phyloP scores from a whole-genome alignment of 768 basidiomycete genomes.

The Kwoniella sp. region DNA sequence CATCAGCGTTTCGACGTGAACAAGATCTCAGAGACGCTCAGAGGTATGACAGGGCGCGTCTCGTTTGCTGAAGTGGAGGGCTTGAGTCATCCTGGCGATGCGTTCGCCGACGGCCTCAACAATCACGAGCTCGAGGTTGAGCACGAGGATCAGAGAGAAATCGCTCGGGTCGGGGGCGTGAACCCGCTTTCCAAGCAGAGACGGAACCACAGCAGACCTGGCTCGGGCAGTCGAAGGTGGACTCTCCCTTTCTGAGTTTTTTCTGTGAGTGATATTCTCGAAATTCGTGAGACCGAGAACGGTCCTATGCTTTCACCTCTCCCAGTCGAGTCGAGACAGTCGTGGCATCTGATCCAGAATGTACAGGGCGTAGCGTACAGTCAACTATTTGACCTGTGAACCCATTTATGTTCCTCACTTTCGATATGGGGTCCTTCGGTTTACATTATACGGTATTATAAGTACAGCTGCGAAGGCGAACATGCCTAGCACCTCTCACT shows the following conservation, averaged over 20 bases:
- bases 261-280: too few relatives aligned
- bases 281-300: too few relatives aligned
- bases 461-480: too few relatives aligned
- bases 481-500: too few relatives aligned
- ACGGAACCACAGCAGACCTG: neutral
- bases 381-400: too few relatives aligned
- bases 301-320: too few relatives aligned
- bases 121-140: neutral
- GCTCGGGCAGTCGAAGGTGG: neutral
- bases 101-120: neutral
- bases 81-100: slow-evolving; percentile 1
- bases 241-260: neutral
- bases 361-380: too few relatives aligned
- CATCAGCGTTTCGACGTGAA: slow-evolving; percentile 6
- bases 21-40: slow-evolving; percentile 7
- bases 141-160: neutral
- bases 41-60: neutral
- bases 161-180: neutral
- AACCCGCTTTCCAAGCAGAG: neutral
- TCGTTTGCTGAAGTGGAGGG: slow-evolving; percentile 23
- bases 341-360: too few relatives aligned
- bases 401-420: too few relatives aligned
- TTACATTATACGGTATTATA: too few relatives aligned
- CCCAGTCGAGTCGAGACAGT: too few relatives aligned
- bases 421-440: too few relatives aligned